Base-by-base conservation (phyloP, 129 eudicot genomes). In the Centella asiatica region DNA sequence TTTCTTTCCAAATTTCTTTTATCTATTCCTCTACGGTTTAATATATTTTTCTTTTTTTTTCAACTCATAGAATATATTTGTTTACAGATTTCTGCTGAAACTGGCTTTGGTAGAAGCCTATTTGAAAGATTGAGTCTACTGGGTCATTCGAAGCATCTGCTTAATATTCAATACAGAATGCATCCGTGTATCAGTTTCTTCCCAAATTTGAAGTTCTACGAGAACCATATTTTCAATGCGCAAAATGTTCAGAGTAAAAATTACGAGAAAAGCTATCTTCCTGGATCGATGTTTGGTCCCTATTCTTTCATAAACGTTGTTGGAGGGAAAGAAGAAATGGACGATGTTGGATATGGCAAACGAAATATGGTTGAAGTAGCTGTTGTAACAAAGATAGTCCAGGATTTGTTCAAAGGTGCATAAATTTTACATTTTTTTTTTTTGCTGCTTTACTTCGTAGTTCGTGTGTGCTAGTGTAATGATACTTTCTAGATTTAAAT, bases 361-460 rank as follows among this genome's bases (percentile, higher is more conserved):
- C 81, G 78, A 72, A 89, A 89, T 62, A n/a, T 78, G 78, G 88
- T 85, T 60, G 97, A 89, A 65, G 92, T 85, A 0, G 86, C 86
- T 44, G 58, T 78, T 2, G 76, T 81, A 17, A 46, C 53, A 10
- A 81, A 83, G 72, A 71, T 89, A 23, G 68, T 89, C 28, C 77
- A 69, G 22, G 74, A 78, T 56, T 78, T 89, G 27, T 73, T 64
- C 57, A 74, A 72, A 76, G 89, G 97, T 85, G 72, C 57, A 59
- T n/a, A 53, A 29, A 2, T 15, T 29, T 20, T 7, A n/a, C 37
- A 1, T 18, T 29, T 13, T 14, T 5, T 4, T 42, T 11, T 56
- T 6, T 9, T n/a, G 44, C 9, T 56, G 61, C 2, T 15, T 56
- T 22, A 32, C 24, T 18, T 56, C 14, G 60, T 5, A 55, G 15